These are phyloP conservation scores for Medicago arabica DNA, from an alignment of 306 rosid species.

Conservation along the genomic window DNA sequence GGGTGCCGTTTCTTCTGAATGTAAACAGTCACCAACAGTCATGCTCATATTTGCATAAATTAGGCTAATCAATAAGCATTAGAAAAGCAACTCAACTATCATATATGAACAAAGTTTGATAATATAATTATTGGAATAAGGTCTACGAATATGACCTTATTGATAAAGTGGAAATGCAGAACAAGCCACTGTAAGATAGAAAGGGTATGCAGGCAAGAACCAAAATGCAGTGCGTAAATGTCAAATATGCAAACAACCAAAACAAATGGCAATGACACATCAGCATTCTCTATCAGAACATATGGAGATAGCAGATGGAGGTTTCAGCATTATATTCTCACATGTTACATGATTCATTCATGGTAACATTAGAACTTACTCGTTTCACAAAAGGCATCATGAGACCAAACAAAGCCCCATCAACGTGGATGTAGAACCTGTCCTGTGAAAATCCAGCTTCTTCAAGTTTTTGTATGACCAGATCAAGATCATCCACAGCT, in stretches of 20 bases:
- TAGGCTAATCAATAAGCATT: constrained; percentile 27
- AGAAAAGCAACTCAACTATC: constrained; percentile 8
- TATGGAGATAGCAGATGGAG: constrained; percentile 15
- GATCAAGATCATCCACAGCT: constrained; percentile 70
- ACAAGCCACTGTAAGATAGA: constrained; percentile 23
- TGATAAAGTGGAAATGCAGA: constrained; percentile 12
- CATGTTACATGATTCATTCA: not conserved
- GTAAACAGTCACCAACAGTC: not conserved
- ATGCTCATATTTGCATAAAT: not conserved
- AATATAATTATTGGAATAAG: not conserved
- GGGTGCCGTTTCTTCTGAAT: constrained; percentile 20
- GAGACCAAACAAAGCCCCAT: constrained; percentile 71
- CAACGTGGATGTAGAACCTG: constrained; percentile 62
- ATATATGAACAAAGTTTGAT: constrained; percentile 12
- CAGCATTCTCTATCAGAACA: constrained; percentile 24
- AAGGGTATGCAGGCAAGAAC: constrained; percentile 26
- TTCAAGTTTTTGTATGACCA: constrained; percentile 60
- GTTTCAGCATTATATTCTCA: constrained; percentile 25
- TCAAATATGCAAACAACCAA: constrained; percentile 28
- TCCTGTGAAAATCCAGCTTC: constrained; percentile 60
- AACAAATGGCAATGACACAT: constrained; percentile 4
- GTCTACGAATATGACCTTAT: constrained; percentile 4
- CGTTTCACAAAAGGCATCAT: constrained; percentile 70
- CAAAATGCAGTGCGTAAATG: not conserved
- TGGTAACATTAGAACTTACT: constrained; percentile 43